phyloP scores from a whole-genome alignment of 2,329 filamentous ascomycete species.

The Ceratocystis lukuohia region DNA sequence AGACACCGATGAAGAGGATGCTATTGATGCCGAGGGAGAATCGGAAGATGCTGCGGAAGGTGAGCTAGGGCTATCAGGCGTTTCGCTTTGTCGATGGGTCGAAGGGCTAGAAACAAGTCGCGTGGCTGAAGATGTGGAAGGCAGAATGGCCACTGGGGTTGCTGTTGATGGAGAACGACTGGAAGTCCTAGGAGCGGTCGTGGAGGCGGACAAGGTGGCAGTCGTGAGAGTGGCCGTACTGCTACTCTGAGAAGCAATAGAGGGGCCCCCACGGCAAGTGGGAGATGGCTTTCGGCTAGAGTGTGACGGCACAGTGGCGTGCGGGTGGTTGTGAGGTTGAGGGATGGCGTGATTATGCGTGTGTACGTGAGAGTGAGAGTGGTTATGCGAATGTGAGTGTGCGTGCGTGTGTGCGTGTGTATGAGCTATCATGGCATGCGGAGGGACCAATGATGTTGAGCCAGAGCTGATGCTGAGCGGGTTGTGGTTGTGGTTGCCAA shows the following conservation, averaged over 20 bases:
- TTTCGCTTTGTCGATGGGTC: not conserved
- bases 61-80: not conserved
- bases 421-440: conserved; percentile 16
- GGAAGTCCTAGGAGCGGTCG: not conserved
- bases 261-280: not conserved
- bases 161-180: not conserved
- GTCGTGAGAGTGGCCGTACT: not conserved
- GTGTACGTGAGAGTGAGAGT: not conserved
- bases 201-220: too few species aligned
- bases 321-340: not conserved
- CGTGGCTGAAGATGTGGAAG: not conserved
- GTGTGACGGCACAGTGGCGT: not conserved
- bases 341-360: not conserved
- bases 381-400: not conserved
- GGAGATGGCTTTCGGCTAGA: not conserved
- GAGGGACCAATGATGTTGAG: not conserved
- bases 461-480: conserved; percentile 1
- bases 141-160: not conserved
- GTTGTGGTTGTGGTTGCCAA: conserved; percentile 11
- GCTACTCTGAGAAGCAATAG: not conserved
- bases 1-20: not conserved
- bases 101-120: not conserved
- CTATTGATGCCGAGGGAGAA: conserved; percentile 3
- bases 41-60: not conserved
- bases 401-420: not conserved